phyloP scores from a whole-genome alignment of 2,329 filamentous ascomycete genomes.

The Graphilbum fragrans region DNA sequence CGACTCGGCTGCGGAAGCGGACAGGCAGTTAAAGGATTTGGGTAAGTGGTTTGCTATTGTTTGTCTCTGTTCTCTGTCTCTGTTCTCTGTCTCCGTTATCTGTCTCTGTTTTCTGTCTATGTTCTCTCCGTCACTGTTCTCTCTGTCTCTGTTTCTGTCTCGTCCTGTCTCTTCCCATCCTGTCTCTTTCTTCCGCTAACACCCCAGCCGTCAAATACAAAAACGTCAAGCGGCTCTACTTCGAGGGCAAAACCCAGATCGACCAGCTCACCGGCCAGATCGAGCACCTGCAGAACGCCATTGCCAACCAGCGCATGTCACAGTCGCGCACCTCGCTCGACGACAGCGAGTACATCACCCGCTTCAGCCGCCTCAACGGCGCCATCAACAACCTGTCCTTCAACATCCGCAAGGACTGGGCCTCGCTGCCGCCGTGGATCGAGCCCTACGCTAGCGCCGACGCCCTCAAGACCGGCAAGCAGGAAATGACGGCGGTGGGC shows the following conservation, averaged over 20 bases:
- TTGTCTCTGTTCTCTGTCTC: slow-evolving; percentile 1
- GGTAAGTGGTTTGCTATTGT: slow-evolving; percentile 24
- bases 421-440: slow-evolving; percentile 68
- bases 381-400: slow-evolving; percentile 92
- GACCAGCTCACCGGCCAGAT: slow-evolving; percentile 79
- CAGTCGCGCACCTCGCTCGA: slow-evolving; percentile 90
- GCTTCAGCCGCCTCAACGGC: slow-evolving; percentile 84
- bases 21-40: slow-evolving; percentile 46
- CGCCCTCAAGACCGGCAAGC: slow-evolving; percentile 74
- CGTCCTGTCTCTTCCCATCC: slow-evolving; percentile 1
- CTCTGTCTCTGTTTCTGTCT: slow-evolving; percentile 11
- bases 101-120: slow-evolving; percentile 2
- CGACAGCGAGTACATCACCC: slow-evolving; percentile 82
- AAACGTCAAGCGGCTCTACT: slow-evolving; percentile 95
- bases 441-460: slow-evolving; percentile 70
- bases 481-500: slow-evolving; percentile 95
- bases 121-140: slow-evolving; percentile 1
- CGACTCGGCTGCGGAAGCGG: slow-evolving; percentile 27
- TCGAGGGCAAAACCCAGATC: slow-evolving; percentile 87
- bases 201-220: slow-evolving; percentile 66
- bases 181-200: not conserved
- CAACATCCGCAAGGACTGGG: slow-evolving; percentile 94
- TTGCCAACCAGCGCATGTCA: slow-evolving; percentile 90
- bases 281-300: slow-evolving; percentile 90
- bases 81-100: slow-evolving; percentile 2